Evolutionary conservation across 2,329 filamentous ascomycete species (phyloP).

Genomic region (Xylaria sp.): DNA sequence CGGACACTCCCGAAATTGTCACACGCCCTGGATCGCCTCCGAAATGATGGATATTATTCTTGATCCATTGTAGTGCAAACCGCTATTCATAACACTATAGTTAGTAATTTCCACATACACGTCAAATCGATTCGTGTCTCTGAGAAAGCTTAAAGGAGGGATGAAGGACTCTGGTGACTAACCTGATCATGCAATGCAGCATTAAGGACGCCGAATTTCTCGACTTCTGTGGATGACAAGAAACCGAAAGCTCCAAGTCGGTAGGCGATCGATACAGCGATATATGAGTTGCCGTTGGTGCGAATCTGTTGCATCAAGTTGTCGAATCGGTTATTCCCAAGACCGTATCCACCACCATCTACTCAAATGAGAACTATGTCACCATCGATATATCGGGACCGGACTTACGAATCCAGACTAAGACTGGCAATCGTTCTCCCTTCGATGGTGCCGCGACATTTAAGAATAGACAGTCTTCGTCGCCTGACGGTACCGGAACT

Average conservation of each 20-base stretch:
- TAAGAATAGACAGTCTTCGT: slow-evolving; percentile 61
- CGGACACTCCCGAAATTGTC: slow-evolving; percentile 64
- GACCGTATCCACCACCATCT: slow-evolving; percentile 59
- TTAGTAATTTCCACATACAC: neutral
- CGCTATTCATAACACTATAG: slow-evolving; percentile 46
- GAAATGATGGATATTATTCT: slow-evolving; percentile 61
- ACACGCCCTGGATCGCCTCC: slow-evolving; percentile 64
- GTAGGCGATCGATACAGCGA: slow-evolving; percentile 58
- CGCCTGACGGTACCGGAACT: slow-evolving; percentile 39
- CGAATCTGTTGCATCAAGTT: slow-evolving; percentile 45
- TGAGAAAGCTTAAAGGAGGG: neutral
- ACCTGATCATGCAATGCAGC: slow-evolving; percentile 56
- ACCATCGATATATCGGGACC: neutral
- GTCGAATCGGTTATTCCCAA: slow-evolving; percentile 40
- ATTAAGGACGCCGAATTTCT: slow-evolving; percentile 54
- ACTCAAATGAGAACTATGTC: slow-evolving; percentile 28
- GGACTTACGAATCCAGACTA: slow-evolving; percentile 58
- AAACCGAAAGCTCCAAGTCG: slow-evolving; percentile 59
- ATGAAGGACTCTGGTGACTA: neutral
- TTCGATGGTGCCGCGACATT: slow-evolving; percentile 57
- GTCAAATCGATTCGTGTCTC: neutral
- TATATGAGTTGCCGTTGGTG: slow-evolving; percentile 54
- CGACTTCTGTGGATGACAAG: slow-evolving; percentile 58
- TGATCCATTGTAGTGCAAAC: slow-evolving; percentile 63
- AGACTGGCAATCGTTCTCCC: slow-evolving; percentile 52